Percentiles rank a stretch among this genome's conserved stretches.
phyloP scores from a whole-genome alignment of 2,329 filamentous ascomycete genomes.

The Clonostachys chloroleuca region DNA sequence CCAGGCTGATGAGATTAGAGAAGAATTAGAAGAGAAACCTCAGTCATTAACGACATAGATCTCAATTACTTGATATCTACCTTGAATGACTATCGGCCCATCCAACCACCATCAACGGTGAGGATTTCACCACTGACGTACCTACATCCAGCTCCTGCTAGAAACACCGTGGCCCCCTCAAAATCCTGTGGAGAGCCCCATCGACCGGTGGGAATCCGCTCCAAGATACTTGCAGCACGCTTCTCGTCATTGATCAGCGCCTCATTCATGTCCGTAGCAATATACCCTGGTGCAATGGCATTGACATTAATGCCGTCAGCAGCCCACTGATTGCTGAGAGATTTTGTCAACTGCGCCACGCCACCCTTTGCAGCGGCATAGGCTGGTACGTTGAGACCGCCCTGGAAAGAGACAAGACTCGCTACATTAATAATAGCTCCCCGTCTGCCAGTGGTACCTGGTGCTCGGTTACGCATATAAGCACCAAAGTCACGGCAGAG shows the following conservation, averaged over 20 bases:
- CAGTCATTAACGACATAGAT: no score
- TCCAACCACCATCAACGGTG: constrained; percentile 84
- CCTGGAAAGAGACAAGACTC: constrained; percentile 73
- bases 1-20: no score
- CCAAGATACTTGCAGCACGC: constrained; percentile 64
- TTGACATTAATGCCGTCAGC: constrained; percentile 71
- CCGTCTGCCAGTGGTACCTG: constrained; percentile 36
- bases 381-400: constrained; percentile 75
- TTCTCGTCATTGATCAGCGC: constrained; percentile 66
- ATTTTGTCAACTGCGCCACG: constrained; percentile 73
- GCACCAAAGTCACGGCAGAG: constrained; percentile 67
- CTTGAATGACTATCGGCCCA: constrained; percentile 56
- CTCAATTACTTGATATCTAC: no score
- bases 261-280: constrained; percentile 80
- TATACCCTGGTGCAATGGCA: constrained; percentile 77
- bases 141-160: constrained; percentile 65
- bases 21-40: no score
- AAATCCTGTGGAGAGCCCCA: constrained; percentile 80
- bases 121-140: constrained; percentile 76
- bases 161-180: constrained; percentile 67
- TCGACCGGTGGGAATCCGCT: constrained; percentile 70
- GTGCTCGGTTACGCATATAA: constrained; percentile 58
- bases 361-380: constrained; percentile 78
- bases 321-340: constrained; percentile 75
- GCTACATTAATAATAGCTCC: constrained; percentile 76